Conservation (phyloP, 768 basidiomycete genomes). For the Suillus fuscotomentosus region DNA sequence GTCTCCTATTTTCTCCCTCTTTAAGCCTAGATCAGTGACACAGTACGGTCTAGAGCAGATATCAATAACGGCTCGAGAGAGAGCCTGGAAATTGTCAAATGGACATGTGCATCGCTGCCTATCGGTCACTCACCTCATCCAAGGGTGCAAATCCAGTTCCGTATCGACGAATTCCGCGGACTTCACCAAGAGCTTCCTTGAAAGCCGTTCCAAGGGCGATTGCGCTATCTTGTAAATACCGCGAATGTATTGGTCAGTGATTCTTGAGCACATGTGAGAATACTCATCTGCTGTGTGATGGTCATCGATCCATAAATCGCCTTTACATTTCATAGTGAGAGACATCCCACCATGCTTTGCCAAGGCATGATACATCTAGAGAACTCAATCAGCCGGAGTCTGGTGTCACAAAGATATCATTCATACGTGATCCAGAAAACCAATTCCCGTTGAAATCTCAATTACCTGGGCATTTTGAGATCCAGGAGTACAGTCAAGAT, state of each 20-base stretch:
- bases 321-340: slow-evolving; percentile 85
- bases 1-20: slow-evolving; percentile 91
- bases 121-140: slow-evolving; percentile 71
- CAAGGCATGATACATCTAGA: slow-evolving; percentile 94
- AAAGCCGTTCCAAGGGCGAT: slow-evolving; percentile 88
- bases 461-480: slow-evolving; percentile 67
- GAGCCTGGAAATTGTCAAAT: slow-evolving; percentile 54
- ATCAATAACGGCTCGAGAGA: slow-evolving; percentile 95
- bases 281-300: slow-evolving; percentile 97
- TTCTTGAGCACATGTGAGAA: slow-evolving; percentile 3
- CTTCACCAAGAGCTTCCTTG: slow-evolving; percentile 92
- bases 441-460: slow-evolving; percentile 89
- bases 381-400: slow-evolving; percentile 5
- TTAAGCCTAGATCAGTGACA: slow-evolving; percentile 84
- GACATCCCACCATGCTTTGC: slow-evolving; percentile 98
- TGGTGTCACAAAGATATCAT: not conserved
- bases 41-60: slow-evolving; percentile 98
- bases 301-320: slow-evolving; percentile 97
- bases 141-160: slow-evolving; percentile 96
- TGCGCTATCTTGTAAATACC: slow-evolving; percentile 74
- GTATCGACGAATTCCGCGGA: slow-evolving; percentile 91
- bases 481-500: slow-evolving; percentile 77
- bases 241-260: slow-evolving; percentile 6
- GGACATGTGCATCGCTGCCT: slow-evolving; percentile 13
- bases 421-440: slow-evolving; percentile 96